These are phyloP conservation scores for Diaporthe destruens DNA, from an alignment of 2,329 filamentous ascomycete genomes.

Conservation along the genomic window DNA sequence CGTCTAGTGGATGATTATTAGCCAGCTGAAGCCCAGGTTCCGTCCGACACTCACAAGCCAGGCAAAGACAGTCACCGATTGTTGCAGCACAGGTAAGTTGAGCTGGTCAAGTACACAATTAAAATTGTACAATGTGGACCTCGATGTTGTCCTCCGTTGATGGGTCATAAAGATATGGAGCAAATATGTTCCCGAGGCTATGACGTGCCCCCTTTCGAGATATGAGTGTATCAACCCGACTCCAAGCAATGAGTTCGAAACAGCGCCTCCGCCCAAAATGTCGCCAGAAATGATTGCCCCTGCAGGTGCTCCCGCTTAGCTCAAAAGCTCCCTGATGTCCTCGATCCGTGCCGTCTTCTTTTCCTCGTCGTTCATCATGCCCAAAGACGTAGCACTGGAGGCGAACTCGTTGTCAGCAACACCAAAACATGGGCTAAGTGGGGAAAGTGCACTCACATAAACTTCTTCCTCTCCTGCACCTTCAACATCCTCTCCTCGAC, in stretches of 20 bases:
- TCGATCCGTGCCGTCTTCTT: constrained; percentile 91
- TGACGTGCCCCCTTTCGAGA: neutral
- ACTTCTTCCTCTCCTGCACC: constrained; percentile 96
- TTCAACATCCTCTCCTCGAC: constrained; percentile 96
- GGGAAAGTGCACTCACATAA: constrained; percentile 92
- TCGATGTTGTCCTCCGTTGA: neutral
- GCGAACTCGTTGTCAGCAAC: constrained; percentile 42
- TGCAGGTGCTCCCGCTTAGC: constrained; percentile 60
- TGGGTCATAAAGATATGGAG: neutral
- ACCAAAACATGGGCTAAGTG: too few species aligned
- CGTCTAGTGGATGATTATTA: too few species aligned
- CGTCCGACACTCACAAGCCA: neutral
- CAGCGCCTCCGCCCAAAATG: neutral
- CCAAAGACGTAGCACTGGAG: constrained; percentile 86
- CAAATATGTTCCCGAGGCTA: neutral
- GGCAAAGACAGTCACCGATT: too few species aligned
- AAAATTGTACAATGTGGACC: neutral
- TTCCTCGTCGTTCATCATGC: constrained; percentile 95
- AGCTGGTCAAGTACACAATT: neutral
- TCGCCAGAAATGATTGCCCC: neutral
- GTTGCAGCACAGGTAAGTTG: neutral
- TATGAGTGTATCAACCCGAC: neutral
- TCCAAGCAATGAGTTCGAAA: constrained; percentile 1
- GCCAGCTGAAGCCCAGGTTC: neutral
- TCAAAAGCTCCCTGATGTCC: constrained; percentile 92